A percentile compares a stretch with the other conserved stretches of the same genome.
phyloP scores from a whole-genome alignment of 768 basidiomycete genomes.

The Macrolepiota dolichaula region DNA sequence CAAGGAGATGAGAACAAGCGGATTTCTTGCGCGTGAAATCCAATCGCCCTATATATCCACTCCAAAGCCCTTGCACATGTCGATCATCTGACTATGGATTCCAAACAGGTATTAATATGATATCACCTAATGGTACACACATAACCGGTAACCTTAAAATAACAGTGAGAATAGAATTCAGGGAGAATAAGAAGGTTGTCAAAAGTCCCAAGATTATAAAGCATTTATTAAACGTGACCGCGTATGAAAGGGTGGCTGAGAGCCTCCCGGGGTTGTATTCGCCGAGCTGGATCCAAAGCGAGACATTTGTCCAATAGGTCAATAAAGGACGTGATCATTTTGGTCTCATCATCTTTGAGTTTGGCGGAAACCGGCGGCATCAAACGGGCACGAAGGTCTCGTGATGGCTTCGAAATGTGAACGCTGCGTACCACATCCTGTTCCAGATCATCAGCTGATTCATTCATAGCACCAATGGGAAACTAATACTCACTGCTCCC shows the following conservation, averaged over 20 bases:
- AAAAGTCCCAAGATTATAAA: not conserved
- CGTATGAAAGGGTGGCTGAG: slow-evolving; percentile 85
- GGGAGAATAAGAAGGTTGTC: not conserved
- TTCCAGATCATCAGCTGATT: slow-evolving; percentile 17
- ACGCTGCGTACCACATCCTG: slow-evolving; percentile 83
- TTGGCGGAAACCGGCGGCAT: slow-evolving; percentile 78
- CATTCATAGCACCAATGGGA: not conserved
- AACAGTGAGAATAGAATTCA: not conserved
- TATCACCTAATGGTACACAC: slow-evolving; percentile 2
- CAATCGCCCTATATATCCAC: not conserved
- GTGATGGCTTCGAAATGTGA: slow-evolving; percentile 75
- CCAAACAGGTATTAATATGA: not conserved
- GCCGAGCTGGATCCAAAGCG: slow-evolving; percentile 77
- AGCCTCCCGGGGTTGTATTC: slow-evolving; percentile 89
- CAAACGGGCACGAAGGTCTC: slow-evolving; percentile 79
- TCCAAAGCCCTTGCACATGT: not conserved
- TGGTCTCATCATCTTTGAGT: slow-evolving; percentile 86
- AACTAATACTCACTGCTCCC: slow-evolving; percentile 60
- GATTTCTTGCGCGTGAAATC: not conserved
- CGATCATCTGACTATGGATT: not conserved
- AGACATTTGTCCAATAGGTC: slow-evolving; percentile 93
- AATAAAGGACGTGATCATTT: slow-evolving; percentile 74
- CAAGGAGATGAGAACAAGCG: not conserved
- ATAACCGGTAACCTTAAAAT: not conserved
- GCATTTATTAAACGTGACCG: slow-evolving; percentile 17